Conservation (phyloP, 75 land plant species). For the Selaginella moellendorffii region DNA sequence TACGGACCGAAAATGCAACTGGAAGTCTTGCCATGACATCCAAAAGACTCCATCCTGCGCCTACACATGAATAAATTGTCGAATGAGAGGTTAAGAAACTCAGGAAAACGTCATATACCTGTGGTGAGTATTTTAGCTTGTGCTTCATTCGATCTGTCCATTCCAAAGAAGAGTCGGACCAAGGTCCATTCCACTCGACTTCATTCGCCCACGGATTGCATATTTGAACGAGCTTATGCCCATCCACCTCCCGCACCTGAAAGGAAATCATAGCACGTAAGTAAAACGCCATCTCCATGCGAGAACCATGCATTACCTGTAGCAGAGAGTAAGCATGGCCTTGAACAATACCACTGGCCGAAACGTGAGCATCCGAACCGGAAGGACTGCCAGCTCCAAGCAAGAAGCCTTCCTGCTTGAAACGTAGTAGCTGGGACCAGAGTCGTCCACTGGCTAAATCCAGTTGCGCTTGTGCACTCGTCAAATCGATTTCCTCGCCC, state of each 20-base stretch:
- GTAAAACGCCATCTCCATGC: not conserved
- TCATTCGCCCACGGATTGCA: slow-evolving; percentile 99
- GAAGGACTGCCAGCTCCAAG: slow-evolving; percentile 99
- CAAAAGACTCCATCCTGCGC: slow-evolving; percentile 98
- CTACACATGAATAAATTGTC: slow-evolving; percentile 32
- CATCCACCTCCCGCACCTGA: slow-evolving; percentile 97
- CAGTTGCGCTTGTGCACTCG: slow-evolving; percentile 80
- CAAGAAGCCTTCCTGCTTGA: slow-evolving; percentile 92
- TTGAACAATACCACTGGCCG: slow-evolving; percentile 97
- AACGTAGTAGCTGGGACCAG: slow-evolving; percentile 95
- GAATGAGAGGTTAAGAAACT: not conserved
- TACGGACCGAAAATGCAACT: slow-evolving; percentile 91
- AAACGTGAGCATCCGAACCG: slow-evolving; percentile 90
- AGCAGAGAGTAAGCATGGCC: slow-evolving; percentile 96
- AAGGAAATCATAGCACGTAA: no score
- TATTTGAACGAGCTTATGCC: slow-evolving; percentile 95
- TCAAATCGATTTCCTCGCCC: slow-evolving; percentile 98
- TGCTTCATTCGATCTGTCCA: slow-evolving; percentile 99
- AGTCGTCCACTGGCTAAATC: slow-evolving; percentile 97
- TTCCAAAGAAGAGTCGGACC: slow-evolving; percentile 93
- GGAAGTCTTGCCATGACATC: slow-evolving; percentile 99
- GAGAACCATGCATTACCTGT: slow-evolving; percentile 38
- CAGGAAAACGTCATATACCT: slow-evolving; percentile 30
- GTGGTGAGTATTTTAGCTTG: slow-evolving; percentile 85
- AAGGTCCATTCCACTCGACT: slow-evolving; percentile 99